phyloP scores from a whole-genome alignment of 78 protist genomes.

The Dictyostelium brefeldianum region DNA sequence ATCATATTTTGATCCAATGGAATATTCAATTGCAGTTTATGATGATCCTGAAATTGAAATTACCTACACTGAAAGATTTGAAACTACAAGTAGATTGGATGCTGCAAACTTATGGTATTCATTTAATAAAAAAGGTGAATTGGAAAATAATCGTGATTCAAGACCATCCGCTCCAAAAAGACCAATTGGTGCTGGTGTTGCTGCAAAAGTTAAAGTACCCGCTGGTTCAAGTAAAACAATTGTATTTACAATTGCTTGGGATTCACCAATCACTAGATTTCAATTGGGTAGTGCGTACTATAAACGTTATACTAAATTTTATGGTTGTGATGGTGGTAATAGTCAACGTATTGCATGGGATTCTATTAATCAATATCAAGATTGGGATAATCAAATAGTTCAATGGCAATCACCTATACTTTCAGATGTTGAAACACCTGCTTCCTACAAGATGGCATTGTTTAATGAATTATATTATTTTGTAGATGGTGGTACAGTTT shows the following conservation, averaged over 20 bases:
- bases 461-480: slow-evolving; percentile 90
- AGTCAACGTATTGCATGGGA: slow-evolving; percentile 59
- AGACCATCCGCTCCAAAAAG: slow-evolving; percentile 59
- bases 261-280: slow-evolving; percentile 58
- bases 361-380: slow-evolving; percentile 27
- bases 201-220: slow-evolving; percentile 37
- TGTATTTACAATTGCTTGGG: slow-evolving; percentile 78
- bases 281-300: slow-evolving; percentile 38
- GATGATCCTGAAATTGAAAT: slow-evolving; percentile 42
- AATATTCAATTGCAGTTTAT: slow-evolving; percentile 41
- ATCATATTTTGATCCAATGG: slow-evolving; percentile 36
- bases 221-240: slow-evolving; percentile 41
- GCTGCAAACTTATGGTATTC: slow-evolving; percentile 79
- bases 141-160: slow-evolving; percentile 50
- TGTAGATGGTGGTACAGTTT: slow-evolving; percentile 90
- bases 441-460: slow-evolving; percentile 80
- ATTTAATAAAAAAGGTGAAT: slow-evolving; percentile 46
- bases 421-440: slow-evolving; percentile 53
- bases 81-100: slow-evolving; percentile 69
- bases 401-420: slow-evolving; percentile 88
- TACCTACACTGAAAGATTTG: slow-evolving; percentile 33
- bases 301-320: slow-evolving; percentile 80
- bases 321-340: slow-evolving; percentile 55
- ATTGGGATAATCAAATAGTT: slow-evolving; percentile 68
- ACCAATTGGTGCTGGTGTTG: slow-evolving; percentile 78